phyloP scores from a whole-genome alignment of 1,284 basidiomycete genomes.

The Trametes sp. region DNA sequence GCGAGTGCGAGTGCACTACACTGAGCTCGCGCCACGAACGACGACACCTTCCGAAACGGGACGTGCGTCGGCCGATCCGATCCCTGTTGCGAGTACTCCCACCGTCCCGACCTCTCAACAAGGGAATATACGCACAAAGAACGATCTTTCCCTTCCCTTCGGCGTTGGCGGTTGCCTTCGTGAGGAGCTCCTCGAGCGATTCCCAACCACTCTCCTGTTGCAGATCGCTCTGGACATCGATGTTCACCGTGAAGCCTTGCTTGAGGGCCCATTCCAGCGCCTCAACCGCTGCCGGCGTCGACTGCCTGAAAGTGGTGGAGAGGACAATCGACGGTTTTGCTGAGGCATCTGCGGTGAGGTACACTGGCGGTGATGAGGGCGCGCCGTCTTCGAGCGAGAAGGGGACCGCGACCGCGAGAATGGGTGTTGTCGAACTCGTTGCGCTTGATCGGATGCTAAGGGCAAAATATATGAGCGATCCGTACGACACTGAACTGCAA shows the following conservation, averaged over 20 bases:
- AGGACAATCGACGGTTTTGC: conserved; percentile 58
- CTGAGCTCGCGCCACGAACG: neutral
- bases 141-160: conserved; percentile 63
- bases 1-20: conserved; percentile 17
- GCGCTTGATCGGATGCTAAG: conserved; percentile 15
- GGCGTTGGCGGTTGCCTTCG: conserved; percentile 60
- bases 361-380: conserved; percentile 46
- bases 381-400: conserved; percentile 60
- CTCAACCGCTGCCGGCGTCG: conserved; percentile 54
- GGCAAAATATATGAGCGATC: conserved; percentile 17
- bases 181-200: conserved; percentile 75
- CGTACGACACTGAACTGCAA: neutral
- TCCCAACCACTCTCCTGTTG: conserved; percentile 69
- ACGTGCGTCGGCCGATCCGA: neutral
- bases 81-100: conserved; percentile 3
- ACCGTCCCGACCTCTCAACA: neutral
- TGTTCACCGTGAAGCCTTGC: conserved; percentile 67
- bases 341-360: conserved; percentile 44
- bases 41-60: neutral
- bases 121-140: conserved; percentile 65
- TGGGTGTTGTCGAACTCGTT: conserved; percentile 24
- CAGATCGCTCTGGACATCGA: conserved; percentile 66
- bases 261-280: conserved; percentile 71
- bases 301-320: conserved; percentile 59
- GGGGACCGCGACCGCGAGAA: conserved; percentile 45